Conservation (phyloP, 2,329 filamentous ascomycete species). For the Hymenoscyphus albidus region DNA sequence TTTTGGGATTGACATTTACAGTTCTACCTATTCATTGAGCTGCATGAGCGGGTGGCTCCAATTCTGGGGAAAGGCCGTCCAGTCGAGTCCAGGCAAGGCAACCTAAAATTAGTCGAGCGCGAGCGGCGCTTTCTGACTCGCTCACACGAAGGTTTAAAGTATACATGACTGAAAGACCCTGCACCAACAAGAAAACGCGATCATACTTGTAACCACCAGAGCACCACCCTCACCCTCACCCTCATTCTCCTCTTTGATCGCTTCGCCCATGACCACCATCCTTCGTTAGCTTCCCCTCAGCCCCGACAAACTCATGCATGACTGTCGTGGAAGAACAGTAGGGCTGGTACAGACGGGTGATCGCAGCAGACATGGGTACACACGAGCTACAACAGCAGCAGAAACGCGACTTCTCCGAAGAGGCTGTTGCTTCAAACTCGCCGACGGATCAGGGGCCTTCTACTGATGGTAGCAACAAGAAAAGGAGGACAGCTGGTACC, state of each 20-base stretch:
- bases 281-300: neutral
- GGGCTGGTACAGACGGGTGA: constrained; percentile 8
- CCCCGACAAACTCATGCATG: neutral
- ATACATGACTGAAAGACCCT: constrained; percentile 4
- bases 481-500: constrained; percentile 38
- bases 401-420: constrained; percentile 26
- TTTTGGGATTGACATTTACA: too few relatives aligned
- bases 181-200: neutral
- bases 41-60: neutral
- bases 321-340: constrained; percentile 4
- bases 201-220: neutral
- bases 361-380: constrained; percentile 13
- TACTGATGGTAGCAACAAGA: constrained; percentile 29
- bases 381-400: constrained; percentile 8
- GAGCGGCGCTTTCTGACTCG: neutral
- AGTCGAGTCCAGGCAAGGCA: neutral
- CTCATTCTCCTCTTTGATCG: neutral
- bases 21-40: too few relatives aligned
- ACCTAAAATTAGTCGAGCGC: constrained; percentile 3
- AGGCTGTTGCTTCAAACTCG: constrained; percentile 15
- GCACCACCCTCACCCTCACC: neutral
- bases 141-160: neutral
- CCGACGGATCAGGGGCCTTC: constrained; percentile 13
- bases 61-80: neutral
- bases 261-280: neutral